Base-by-base conservation (phyloP, 2,329 filamentous ascomycete genomes). In the Colletotrichum endophyticum region DNA sequence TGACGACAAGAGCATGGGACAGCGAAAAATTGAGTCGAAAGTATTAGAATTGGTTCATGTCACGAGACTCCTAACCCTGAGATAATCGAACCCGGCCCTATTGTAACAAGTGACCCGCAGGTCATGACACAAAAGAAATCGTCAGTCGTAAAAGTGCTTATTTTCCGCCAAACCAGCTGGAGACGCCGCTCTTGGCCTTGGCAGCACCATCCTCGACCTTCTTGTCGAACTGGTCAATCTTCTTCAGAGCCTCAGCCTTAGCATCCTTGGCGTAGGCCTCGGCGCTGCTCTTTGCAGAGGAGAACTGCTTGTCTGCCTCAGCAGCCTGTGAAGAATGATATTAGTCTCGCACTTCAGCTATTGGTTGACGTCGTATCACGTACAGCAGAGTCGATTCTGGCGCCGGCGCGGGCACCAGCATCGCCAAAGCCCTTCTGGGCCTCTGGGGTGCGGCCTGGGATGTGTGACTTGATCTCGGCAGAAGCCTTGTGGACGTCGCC, bases 111-210 rank as follows among this genome's bases (percentile, higher is more conserved):
- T 39, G 25, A 73, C 27, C 39, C 53, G 53, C n/a, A 53, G n/a
- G 44, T 22, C 66, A 34, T 8, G 27, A 5, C 36, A 59, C 39
- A 9, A 44, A 66, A 32, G 13, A 66, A 62, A 61, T 22, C 39
- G 12, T 15, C 13, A 8, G 28, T 30, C 49, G 16, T 25, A 4
- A n/a, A 1, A 11, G 9, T 19, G 22, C 22, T 80, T 83, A 87
- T 83, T 91, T 91, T 78, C 91, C 90, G 73, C 95, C 94, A 82
- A 98, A 98, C 96, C 96, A 98, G 84, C 94, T 91, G 57, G 94
- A 95, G 81, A 98, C 85, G 78, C 94, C 94, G 81, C 92, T 92
- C 92, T 98, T 98, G 61, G 95, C 94, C 88, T 98, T 94, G 68
- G 92, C 86, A 6, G 95, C 92, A 79, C 93, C 92, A 79, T 95